A percentile compares a stretch with the other conserved stretches of the same genome.
These are phyloP conservation scores for Heliosperma pusillum DNA, from an alignment of 148 eudicot genomes.

Conservation along the genomic window DNA sequence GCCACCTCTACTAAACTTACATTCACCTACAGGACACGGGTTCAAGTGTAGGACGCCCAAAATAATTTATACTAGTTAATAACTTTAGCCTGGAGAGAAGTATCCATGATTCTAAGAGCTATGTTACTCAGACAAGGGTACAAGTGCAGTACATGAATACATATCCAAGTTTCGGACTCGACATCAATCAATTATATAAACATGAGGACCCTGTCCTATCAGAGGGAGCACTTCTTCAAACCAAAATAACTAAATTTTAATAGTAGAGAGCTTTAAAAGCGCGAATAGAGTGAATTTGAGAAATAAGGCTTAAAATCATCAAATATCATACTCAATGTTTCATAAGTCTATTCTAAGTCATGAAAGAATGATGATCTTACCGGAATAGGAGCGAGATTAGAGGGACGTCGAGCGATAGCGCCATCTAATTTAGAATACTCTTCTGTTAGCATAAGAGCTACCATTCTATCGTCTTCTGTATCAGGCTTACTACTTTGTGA, in stretches of 20 bases:
- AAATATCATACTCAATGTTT: background rate
- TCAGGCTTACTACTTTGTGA: constrained; percentile 63
- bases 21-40: too few relatives aligned
- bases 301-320: background rate
- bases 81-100: too few relatives aligned
- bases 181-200: too few relatives aligned
- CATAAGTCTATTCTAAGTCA: background rate
- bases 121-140: too few relatives aligned
- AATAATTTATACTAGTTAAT: too few relatives aligned
- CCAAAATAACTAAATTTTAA: background rate
- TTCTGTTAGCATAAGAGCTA: constrained; percentile 77
- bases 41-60: too few relatives aligned
- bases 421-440: constrained; percentile 71
- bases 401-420: constrained; percentile 63
- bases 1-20: too few relatives aligned
- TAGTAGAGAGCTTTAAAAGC: too few relatives aligned
- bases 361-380: constrained; percentile 39
- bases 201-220: too few relatives aligned
- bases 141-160: too few relatives aligned
- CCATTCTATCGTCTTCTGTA: constrained; percentile 75
- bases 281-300: background rate
- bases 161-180: too few relatives aligned
- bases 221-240: background rate
- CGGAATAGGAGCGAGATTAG: constrained; percentile 71
- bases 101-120: too few relatives aligned